A percentile compares a stretch with the other conserved stretches of the same genome.
Evolutionary conservation across 441 rosid species (phyloP).

Genomic region (Erysimum cheiri): DNA sequence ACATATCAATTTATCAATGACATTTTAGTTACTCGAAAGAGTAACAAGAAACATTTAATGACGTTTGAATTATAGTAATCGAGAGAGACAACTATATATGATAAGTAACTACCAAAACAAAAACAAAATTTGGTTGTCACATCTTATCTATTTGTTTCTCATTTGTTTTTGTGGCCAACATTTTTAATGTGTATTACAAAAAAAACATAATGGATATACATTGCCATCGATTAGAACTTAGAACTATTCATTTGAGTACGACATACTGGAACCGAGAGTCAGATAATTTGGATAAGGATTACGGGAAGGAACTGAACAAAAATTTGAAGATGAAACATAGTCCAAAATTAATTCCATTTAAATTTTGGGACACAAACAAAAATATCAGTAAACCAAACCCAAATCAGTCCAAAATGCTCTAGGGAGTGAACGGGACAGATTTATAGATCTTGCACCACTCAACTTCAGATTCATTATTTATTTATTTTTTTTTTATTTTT

Average conservation of each 20-base stretch:
- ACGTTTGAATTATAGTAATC: too few species aligned
- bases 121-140: constrained; percentile 2
- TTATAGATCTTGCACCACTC: neutral
- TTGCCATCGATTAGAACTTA: neutral
- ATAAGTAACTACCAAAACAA: neutral
- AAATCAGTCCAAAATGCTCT: neutral
- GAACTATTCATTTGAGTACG: constrained; percentile 1
- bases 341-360: neutral
- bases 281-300: constrained; percentile 22
- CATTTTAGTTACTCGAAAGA: too few species aligned
- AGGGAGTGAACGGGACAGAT: neutral
- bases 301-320: neutral
- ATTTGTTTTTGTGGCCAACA: neutral
- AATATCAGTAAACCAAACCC: neutral
- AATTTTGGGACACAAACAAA: neutral
- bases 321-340: neutral
- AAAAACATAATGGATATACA: constrained; percentile 11
- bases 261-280: neutral
- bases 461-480: neutral
- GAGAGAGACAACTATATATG: neutral
- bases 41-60: too few species aligned
- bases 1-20: too few species aligned
- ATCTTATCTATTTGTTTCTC: neutral
- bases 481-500: too few species aligned
- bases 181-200: neutral